Percentiles rank a stretch among this genome's conserved stretches.
Evolutionary conservation across 2,329 filamentous ascomycete species (phyloP).

Genomic region (Hypoxylon sp.): DNA sequence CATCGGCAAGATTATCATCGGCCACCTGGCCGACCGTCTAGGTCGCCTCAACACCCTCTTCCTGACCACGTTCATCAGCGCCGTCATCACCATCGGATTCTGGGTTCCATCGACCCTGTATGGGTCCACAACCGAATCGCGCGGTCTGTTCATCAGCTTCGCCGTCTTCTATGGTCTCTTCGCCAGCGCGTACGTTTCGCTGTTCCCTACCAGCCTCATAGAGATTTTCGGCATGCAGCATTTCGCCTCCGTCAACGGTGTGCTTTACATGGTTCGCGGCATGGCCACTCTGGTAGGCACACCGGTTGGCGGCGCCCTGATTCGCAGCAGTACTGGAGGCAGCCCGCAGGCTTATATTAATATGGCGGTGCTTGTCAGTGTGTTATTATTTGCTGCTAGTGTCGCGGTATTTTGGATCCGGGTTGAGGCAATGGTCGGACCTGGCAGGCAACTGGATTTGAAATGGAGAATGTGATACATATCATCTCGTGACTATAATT

Average conservation of each 20-base stretch:
- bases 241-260: constrained; percentile 20
- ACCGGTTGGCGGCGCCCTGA: constrained; percentile 10
- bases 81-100: neutral
- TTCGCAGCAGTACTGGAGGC: neutral
- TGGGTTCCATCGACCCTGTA: constrained; percentile 10
- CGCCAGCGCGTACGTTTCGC: constrained; percentile 15
- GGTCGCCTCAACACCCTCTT: constrained; percentile 10
- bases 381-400: constrained; percentile 21
- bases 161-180: constrained; percentile 17
- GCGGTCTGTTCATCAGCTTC: constrained; percentile 9
- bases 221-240: constrained; percentile 23
- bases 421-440: constrained; percentile 20
- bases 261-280: constrained; percentile 24
- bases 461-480: constrained; percentile 23
- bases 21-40: neutral
- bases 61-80: neutral
- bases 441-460: constrained; percentile 5
- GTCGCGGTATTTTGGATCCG: constrained; percentile 24
- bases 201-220: constrained; percentile 22
- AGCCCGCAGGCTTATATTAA: constrained; percentile 17
- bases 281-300: constrained; percentile 15
- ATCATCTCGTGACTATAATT: neutral
- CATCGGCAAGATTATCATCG: neutral
- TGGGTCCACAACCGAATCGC: constrained; percentile 4
- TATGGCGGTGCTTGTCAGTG: constrained; percentile 11